A percentile compares a stretch with the other conserved stretches of the same genome.
These are phyloP conservation scores for Ramaria sp. DNA, from an alignment of 768 basidiomycete genomes.

Conservation along the genomic window DNA sequence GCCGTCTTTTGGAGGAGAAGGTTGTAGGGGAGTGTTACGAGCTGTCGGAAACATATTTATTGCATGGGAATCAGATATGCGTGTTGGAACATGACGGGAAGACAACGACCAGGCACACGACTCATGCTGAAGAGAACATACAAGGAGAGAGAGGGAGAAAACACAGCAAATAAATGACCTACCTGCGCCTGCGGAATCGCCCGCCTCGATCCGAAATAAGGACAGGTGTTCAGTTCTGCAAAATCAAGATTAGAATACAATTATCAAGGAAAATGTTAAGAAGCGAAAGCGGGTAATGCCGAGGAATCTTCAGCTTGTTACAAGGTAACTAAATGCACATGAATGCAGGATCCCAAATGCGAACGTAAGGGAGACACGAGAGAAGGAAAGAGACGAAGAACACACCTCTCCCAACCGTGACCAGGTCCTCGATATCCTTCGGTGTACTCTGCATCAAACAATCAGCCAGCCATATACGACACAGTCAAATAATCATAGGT, in stretches of 20 bases:
- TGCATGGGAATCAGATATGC: no score
- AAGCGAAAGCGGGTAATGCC: no score
- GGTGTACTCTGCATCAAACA: slow-evolving; percentile 53
- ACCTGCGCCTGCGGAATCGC: slow-evolving; percentile 91
- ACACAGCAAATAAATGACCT: slow-evolving; percentile 9
- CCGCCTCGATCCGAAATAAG: slow-evolving; percentile 84
- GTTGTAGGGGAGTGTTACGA: slow-evolving; percentile 92
- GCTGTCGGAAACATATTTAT: slow-evolving; percentile 28
- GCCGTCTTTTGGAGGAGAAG: slow-evolving; percentile 75
- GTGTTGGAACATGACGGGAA: no score
- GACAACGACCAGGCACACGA: neutral
- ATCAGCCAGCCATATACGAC: no score
- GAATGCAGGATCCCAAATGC: neutral
- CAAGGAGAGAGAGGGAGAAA: neutral
- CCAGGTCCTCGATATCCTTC: slow-evolving; percentile 92
- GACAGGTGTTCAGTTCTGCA: slow-evolving; percentile 46
- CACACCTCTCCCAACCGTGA: slow-evolving; percentile 52
- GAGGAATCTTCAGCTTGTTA: no score
- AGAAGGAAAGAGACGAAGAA: slow-evolving; percentile 7
- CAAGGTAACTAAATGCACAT: no score
- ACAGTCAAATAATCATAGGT: no score
- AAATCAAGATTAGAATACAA: neutral
- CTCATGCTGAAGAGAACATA: neutral
- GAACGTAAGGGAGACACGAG: no score
- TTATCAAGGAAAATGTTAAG: no score